Conservation (phyloP, 805 yeast species). For the Pichia ethanolica region DNA sequence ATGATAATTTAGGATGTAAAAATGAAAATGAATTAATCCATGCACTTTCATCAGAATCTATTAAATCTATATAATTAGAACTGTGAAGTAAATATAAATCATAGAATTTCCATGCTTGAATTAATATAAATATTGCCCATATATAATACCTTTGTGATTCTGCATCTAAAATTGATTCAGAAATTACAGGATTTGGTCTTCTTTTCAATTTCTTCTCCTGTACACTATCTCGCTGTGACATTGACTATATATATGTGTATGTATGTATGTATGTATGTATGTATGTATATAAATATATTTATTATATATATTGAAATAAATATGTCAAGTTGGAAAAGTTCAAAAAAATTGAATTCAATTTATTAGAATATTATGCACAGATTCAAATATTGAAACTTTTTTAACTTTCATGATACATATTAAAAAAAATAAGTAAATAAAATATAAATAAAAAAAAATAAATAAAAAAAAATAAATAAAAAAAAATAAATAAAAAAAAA, state of each 20-base stretch:
- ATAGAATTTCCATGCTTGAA: conserved; percentile 84
- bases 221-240: neutral
- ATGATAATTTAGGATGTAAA: conserved; percentile 45
- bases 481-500: too few species aligned
- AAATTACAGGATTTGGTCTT: conserved; percentile 40
- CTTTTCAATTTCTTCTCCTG: neutral
- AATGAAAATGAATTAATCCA: conserved; percentile 25
- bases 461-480: too few species aligned
- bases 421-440: too few species aligned
- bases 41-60: neutral
- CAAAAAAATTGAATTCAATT: too few species aligned
- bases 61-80: conserved; percentile 15
- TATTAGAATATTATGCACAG: too few species aligned
- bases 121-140: conserved; percentile 54
- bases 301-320: too few species aligned
- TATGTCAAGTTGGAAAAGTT: too few species aligned
- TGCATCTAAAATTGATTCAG: conserved; percentile 57
- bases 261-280: too few species aligned
- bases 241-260: neutral
- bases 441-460: too few species aligned
- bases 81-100: conserved; percentile 57
- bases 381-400: too few species aligned
- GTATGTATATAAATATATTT: too few species aligned
- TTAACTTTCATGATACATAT: too few species aligned
- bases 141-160: conserved; percentile 70